phyloP scores from a whole-genome alignment of 257 asterid genomes.

The Jacaranda copaia region DNA sequence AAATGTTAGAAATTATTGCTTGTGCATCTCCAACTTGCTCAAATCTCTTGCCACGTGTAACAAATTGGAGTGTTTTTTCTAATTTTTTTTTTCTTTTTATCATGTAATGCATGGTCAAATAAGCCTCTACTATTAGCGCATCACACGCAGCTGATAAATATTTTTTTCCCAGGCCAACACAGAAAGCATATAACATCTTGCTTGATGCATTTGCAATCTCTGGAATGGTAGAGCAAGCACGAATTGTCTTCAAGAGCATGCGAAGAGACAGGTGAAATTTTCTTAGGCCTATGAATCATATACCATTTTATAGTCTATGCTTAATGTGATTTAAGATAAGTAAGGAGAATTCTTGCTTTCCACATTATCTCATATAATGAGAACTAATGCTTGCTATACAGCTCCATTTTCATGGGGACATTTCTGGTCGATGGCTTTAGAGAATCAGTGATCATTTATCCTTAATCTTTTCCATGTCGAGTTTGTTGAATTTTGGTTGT shows the following conservation, averaged over 20 bases:
- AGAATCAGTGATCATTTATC: background rate
- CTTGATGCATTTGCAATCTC: constrained; percentile 98
- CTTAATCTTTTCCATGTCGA: background rate
- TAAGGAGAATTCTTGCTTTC: no score
- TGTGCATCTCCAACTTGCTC: background rate
- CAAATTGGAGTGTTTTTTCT: background rate
- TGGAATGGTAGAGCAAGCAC: constrained; percentile 97
- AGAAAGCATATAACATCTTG: constrained; percentile 90
- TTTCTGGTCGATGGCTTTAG: background rate
- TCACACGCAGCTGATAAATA: constrained; percentile 13
- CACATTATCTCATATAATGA: background rate
- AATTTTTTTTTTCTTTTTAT: no score
- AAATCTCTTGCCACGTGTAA: background rate
- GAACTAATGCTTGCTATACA: background rate
- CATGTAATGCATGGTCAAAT: no score
- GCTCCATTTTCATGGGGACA: background rate
- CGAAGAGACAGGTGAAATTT: constrained; percentile 80
- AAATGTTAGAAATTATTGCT: background rate
- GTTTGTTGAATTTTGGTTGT: background rate
- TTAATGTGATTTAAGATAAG: background rate
- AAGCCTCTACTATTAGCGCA: background rate
- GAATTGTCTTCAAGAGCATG: constrained; percentile 93
- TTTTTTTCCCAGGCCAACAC: constrained; percentile 77
- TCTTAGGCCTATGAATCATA: background rate
- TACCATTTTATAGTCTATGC: background rate